Evolutionary conservation across 768 basidiomycete genomes (phyloP).

Genomic region (Royoungia palumana): DNA sequence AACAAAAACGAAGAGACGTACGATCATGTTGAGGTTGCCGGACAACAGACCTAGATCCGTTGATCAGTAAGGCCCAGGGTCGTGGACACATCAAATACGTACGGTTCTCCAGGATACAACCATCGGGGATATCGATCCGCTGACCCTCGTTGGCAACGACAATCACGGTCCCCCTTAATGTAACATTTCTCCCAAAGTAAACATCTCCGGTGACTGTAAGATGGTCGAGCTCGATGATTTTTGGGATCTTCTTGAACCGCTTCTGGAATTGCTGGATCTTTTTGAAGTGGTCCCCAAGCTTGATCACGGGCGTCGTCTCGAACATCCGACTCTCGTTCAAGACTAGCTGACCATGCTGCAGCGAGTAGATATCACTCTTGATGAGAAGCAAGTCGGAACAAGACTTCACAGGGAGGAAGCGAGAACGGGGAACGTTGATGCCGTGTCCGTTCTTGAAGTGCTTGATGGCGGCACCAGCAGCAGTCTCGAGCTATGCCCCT

Average conservation of each 20-base stretch:
- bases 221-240: constrained; percentile 71
- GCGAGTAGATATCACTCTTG: constrained; percentile 67
- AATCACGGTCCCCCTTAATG: constrained; percentile 65
- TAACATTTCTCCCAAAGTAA: constrained; percentile 62
- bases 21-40: constrained; percentile 74
- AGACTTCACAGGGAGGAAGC: constrained; percentile 66
- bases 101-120: constrained; percentile 69
- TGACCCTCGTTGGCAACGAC: constrained; percentile 76
- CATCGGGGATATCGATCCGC: constrained; percentile 73
- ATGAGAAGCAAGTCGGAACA: constrained; percentile 65
- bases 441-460: constrained; percentile 65
- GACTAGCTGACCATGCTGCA: constrained; percentile 65
- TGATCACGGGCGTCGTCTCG: constrained; percentile 65
- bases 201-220: constrained; percentile 71
- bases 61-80: constrained; percentile 13
- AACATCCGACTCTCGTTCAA: constrained; percentile 60
- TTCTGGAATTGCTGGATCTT: constrained; percentile 71
- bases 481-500: constrained; percentile 57
- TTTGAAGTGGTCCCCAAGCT: constrained; percentile 76
- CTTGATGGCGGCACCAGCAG: constrained; percentile 74
- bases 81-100: constrained; percentile 12
- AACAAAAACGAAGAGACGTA: constrained; percentile 29
- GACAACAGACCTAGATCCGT: constrained; percentile 53
- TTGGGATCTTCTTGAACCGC: constrained; percentile 72
- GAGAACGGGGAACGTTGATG: constrained; percentile 68